Evolutionary conservation across 768 basidiomycete species (phyloP).

Genomic region (Phaeotremella skinneri): DNA sequence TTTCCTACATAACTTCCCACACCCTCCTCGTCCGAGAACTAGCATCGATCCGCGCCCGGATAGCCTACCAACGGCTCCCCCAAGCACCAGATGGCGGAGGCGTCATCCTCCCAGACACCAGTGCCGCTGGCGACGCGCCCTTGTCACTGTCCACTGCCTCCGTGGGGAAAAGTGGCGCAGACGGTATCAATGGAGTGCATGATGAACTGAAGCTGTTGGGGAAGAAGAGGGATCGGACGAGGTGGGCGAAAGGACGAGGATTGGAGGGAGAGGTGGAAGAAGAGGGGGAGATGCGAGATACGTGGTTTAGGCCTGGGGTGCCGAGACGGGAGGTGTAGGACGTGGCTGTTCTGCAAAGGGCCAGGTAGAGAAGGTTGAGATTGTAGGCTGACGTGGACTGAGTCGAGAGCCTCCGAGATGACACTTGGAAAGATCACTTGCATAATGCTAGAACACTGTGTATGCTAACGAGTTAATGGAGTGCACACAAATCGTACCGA

Average conservation of each 20-base stretch:
- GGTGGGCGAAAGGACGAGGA: conserved; percentile 34
- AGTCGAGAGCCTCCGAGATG: too few species aligned
- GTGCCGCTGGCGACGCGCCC: neutral
- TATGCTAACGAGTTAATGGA: too few species aligned
- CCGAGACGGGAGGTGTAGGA: conserved; percentile 25
- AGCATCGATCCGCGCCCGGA: conserved; percentile 12
- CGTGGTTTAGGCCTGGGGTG: conserved; percentile 34
- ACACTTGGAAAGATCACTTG: too few species aligned
- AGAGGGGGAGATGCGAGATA: conserved; percentile 39
- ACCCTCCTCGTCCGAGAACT: conserved; percentile 18
- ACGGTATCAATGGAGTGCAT: neutral
- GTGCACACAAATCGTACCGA: too few species aligned
- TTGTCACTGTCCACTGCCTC: neutral
- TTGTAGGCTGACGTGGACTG: too few species aligned
- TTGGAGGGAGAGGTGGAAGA: conserved; percentile 35
- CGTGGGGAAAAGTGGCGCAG: neutral
- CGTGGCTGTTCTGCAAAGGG: too few species aligned
- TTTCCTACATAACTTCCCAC: conserved; percentile 19
- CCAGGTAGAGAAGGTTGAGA: too few species aligned
- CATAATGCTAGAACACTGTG: too few species aligned
- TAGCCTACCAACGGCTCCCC: neutral
- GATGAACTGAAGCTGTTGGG: conserved; percentile 18
- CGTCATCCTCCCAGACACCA: neutral
- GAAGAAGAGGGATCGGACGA: conserved; percentile 18
- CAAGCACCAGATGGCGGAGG: conserved; percentile 1